Conservation (phyloP, 306 rosid genomes). For the Lathyrus oleraceus region DNA sequence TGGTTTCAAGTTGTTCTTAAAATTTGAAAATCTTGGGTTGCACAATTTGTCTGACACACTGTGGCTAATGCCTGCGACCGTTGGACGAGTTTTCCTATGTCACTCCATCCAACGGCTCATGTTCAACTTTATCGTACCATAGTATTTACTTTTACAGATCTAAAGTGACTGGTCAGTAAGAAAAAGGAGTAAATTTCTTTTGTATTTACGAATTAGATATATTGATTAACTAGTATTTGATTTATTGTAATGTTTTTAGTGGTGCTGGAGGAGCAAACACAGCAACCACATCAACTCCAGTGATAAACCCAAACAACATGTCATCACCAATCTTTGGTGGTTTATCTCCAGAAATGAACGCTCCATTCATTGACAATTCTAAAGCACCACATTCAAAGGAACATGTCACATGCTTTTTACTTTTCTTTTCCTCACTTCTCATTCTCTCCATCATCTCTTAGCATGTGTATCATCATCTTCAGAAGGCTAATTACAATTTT, state of each 20-base stretch:
- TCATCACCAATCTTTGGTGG: conserved; percentile 49
- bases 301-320: conserved; percentile 46
- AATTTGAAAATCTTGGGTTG: conserved; percentile 41
- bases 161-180: no score
- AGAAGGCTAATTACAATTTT: conserved; percentile 65
- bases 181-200: no score
- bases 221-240: no score
- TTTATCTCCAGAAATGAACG: conserved; percentile 47
- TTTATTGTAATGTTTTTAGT: conserved; percentile 44
- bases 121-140: not conserved
- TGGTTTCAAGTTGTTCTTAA: not conserved
- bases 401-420: conserved; percentile 18
- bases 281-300: conserved; percentile 47
- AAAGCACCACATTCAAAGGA: conserved; percentile 40
- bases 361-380: conserved; percentile 52
- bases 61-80: not conserved
- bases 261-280: conserved; percentile 71
- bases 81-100: conserved; percentile 34
- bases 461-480: conserved; percentile 28
- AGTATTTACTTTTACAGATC: conserved; percentile 27
- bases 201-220: no score
- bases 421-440: conserved; percentile 31
- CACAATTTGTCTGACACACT: conserved; percentile 28
- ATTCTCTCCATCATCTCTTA: conserved; percentile 34
- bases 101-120: conserved; percentile 34